phyloP scores from a whole-genome alignment of 2,329 filamentous ascomycete species.

The Colletotrichum tamarilloi region DNA sequence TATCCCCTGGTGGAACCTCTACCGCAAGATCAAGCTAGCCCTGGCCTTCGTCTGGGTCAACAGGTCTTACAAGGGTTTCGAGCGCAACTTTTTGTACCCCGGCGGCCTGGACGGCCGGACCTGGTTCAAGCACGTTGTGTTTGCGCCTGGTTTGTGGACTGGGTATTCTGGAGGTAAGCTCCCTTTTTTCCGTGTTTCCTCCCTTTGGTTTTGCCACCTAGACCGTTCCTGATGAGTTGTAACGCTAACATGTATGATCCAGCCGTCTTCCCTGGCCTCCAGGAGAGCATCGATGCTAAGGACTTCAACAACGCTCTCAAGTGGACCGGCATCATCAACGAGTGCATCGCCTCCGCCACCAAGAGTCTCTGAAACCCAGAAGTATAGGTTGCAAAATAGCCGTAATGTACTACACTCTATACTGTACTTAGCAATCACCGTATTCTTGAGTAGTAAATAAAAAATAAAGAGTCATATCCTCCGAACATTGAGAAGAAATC shows the following conservation, averaged over 20 bases:
- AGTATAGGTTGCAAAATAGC: neutral
- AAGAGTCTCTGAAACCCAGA: conserved; percentile 41
- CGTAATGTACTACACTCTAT: neutral
- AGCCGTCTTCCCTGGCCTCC: conserved; percentile 72
- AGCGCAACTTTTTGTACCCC: conserved; percentile 81
- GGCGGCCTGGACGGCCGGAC: conserved; percentile 80
- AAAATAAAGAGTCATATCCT: no score
- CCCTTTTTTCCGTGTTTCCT: neutral
- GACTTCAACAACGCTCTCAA: conserved; percentile 68
- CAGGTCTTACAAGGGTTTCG: conserved; percentile 83
- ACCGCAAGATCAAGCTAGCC: conserved; percentile 73
- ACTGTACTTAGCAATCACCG: neutral
- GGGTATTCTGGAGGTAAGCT: conserved; percentile 82
- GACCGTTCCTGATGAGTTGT: conserved; percentile 21
- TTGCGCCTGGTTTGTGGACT: conserved; percentile 91
- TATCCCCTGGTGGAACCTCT: conserved; percentile 84
- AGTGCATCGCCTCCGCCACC: conserved; percentile 59
- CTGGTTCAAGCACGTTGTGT: conserved; percentile 97
- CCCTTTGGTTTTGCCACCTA: neutral
- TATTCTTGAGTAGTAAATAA: no score
- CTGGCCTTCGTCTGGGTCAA: conserved; percentile 76
- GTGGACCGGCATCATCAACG: conserved; percentile 70
- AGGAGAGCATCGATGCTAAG: conserved; percentile 70
- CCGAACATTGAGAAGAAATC: no score
- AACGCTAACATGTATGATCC: conserved; percentile 31